These are phyloP conservation scores for Adansonia rubrostipa DNA, from an alignment of 441 rosid genomes.

Conservation along the genomic window DNA sequence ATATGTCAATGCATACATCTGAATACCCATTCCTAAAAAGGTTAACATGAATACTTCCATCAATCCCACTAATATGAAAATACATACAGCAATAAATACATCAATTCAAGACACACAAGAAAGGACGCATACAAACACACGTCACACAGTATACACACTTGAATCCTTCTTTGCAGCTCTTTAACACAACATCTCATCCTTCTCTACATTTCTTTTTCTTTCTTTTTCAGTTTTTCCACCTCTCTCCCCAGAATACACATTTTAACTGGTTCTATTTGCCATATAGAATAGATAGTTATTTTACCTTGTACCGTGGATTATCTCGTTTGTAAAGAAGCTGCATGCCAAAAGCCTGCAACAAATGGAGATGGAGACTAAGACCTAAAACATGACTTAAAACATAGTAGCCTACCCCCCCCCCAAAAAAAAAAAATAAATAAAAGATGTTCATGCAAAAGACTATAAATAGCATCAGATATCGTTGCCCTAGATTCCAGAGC, in stretches of 20 bases:
- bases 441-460: neutral
- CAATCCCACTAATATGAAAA: neutral
- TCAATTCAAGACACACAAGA: neutral
- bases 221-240: neutral
- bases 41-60: slow-evolving; percentile 6
- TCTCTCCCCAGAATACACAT: slow-evolving; percentile 1
- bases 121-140: neutral
- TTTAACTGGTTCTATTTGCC: neutral
- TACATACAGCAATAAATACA: neutral
- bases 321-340: slow-evolving; percentile 54
- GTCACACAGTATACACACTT: neutral
- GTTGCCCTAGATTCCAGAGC: neutral
- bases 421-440: neutral
- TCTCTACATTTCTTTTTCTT: neutral
- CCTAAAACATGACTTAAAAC: neutral
- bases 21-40: slow-evolving; percentile 1
- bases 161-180: slow-evolving; percentile 9
- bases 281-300: neutral
- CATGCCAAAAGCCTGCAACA: slow-evolving; percentile 55
- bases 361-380: slow-evolving; percentile 14
- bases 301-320: slow-evolving; percentile 53
- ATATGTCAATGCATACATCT: slow-evolving; percentile 18
- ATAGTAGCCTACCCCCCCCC: neutral
- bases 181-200: neutral
- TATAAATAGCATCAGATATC: neutral